Evolutionary conservation across 1,139 yeast genomes (phyloP).

Genomic region (Saccharomycopsis hybrid): DNA sequence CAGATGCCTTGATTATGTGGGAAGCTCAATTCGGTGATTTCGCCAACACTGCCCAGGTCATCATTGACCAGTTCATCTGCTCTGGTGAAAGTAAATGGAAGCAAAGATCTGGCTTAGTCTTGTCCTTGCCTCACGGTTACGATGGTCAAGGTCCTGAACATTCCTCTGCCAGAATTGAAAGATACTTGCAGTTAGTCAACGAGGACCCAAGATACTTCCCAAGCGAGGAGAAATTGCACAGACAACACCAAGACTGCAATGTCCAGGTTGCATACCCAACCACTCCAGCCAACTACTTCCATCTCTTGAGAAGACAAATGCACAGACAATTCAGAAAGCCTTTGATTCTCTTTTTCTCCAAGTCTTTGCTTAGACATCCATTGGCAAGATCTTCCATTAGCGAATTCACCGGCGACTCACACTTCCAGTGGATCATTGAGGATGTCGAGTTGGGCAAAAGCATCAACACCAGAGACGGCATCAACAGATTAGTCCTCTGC

Average conservation of each 20-base stretch:
- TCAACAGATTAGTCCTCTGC: slow-evolving; percentile 79
- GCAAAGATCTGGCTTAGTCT: slow-evolving; percentile 94
- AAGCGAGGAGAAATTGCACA: slow-evolving; percentile 73
- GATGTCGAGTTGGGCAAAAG: slow-evolving; percentile 77
- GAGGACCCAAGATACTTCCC: slow-evolving; percentile 97
- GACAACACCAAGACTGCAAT: slow-evolving; percentile 98
- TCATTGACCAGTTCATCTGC: slow-evolving; percentile 92
- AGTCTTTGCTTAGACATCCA: slow-evolving; percentile 94
- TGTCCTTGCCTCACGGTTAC: slow-evolving; percentile 97
- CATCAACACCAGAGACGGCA: slow-evolving; percentile 73
- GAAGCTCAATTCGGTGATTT: slow-evolving; percentile 99
- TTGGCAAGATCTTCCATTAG: slow-evolving; percentile 78
- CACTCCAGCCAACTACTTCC: slow-evolving; percentile 96
- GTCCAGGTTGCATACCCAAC: slow-evolving; percentile 98
- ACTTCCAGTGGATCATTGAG: slow-evolving; percentile 93
- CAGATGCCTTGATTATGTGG: slow-evolving; percentile 97
- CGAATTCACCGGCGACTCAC: slow-evolving; percentile 88
- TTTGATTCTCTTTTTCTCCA: slow-evolving; percentile 80
- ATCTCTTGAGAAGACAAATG: slow-evolving; percentile 96
- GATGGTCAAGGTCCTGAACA: slow-evolving; percentile 99
- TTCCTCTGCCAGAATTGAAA: slow-evolving; percentile 95
- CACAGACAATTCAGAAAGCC: slow-evolving; percentile 99
- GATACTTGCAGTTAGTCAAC: slow-evolving; percentile 92
- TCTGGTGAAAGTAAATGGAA: slow-evolving; percentile 99
- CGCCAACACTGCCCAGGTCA: slow-evolving; percentile 98